phyloP scores from a whole-genome alignment of 345 rosid genomes.

The Schrenkiella parvula region DNA sequence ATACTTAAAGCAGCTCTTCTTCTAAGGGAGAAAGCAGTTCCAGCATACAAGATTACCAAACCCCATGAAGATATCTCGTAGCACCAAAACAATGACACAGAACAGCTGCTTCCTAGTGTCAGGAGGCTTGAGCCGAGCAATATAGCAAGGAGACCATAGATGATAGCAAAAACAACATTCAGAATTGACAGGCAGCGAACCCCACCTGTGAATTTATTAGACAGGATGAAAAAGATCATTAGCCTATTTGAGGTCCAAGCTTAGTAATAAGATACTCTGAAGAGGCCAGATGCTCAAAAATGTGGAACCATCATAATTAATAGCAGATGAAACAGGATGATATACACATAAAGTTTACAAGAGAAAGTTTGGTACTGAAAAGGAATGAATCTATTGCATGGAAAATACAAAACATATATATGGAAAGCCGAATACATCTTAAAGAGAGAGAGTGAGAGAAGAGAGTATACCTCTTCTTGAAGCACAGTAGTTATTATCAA shows the following conservation, averaged over 20 bases:
- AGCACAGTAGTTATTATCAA: constrained; percentile 88
- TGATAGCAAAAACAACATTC: constrained; percentile 61
- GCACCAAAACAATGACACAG: constrained; percentile 91
- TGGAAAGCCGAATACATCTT: neutral
- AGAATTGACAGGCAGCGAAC: constrained; percentile 81
- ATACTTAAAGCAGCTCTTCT: constrained; percentile 68
- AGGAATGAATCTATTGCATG: neutral
- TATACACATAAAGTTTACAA: neutral
- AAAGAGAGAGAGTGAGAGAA: constrained; percentile 5
- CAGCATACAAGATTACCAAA: constrained; percentile 61
- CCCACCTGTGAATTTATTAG: constrained; percentile 54
- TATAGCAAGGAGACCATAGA: constrained; percentile 76
- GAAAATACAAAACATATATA: neutral
- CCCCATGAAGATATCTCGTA: constrained; percentile 89
- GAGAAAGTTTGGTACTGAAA: neutral
- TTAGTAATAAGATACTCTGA: constrained; percentile 3
- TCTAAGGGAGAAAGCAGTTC: constrained; percentile 68
- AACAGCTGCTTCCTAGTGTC: constrained; percentile 87
- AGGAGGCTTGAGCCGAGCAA: constrained; percentile 92
- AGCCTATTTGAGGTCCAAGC: constrained; percentile 11
- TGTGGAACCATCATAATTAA: neutral
- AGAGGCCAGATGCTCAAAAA: neutral
- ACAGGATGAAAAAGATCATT: constrained; percentile 9
- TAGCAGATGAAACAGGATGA: neutral
- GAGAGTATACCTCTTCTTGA: constrained; percentile 70